Evolutionary conservation across 2,329 filamentous ascomycete genomes (phyloP).

Genomic region (Alternaria gansuensis): DNA sequence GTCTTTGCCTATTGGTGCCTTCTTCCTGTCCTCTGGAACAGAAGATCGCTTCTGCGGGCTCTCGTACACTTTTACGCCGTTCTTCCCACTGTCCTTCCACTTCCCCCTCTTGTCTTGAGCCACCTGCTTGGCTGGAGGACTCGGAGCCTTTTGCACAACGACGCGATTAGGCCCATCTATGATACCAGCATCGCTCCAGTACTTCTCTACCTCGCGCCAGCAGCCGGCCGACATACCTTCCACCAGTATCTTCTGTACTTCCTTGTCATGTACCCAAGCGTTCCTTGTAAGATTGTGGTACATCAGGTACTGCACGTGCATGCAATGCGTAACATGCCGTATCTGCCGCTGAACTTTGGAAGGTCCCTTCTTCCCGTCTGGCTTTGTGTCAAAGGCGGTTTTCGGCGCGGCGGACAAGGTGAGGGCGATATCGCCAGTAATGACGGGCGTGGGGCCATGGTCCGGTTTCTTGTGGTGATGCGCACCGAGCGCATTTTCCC

Average conservation of each 20-base stretch:
- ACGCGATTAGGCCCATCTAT: constrained; percentile 83
- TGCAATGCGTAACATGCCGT: constrained; percentile 79
- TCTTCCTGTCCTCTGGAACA: constrained; percentile 18
- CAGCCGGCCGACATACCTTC: constrained; percentile 42
- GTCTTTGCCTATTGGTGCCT: constrained; percentile 25
- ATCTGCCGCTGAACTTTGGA: constrained; percentile 85
- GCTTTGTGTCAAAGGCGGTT: constrained; percentile 43
- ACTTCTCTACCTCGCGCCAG: constrained; percentile 50
- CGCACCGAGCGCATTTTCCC: constrained; percentile 52
- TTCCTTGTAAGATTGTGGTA: constrained; percentile 82
- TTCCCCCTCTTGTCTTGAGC: constrained; percentile 35
- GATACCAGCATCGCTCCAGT: constrained; percentile 78
- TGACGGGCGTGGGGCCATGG: constrained; percentile 55
- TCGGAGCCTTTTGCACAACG: constrained; percentile 66
- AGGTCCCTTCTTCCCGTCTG: constrained; percentile 79
- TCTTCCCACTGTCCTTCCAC: constrained; percentile 55
- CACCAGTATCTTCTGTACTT: constrained; percentile 47
- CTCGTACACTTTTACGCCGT: constrained; percentile 46
- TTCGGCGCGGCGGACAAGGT: constrained; percentile 61
- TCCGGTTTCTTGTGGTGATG: constrained; percentile 47
- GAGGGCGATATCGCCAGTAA: constrained; percentile 75
- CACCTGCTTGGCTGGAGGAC: constrained; percentile 69
- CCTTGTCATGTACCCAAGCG: constrained; percentile 49
- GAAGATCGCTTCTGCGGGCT: constrained; percentile 30
- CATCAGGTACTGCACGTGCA: constrained; percentile 87